Evolutionary conservation across 371 early-diverging fungal species (phyloP).

Genomic region (Ordospora colligata): DNA sequence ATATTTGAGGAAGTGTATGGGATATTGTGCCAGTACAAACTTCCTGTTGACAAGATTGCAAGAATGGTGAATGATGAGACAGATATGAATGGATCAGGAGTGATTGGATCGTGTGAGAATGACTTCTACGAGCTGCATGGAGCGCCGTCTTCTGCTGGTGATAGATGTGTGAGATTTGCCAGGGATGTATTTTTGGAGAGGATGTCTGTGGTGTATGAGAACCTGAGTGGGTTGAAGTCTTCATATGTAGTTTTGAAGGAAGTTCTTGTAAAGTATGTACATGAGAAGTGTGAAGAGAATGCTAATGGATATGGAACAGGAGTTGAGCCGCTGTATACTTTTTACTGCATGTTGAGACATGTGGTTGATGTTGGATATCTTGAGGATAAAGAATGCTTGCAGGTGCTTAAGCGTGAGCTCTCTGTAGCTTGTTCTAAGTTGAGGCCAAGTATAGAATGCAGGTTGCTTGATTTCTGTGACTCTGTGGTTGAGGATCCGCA

Average conservation of each 20-base stretch:
- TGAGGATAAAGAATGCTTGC: background rate
- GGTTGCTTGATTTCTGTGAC: constrained; percentile 21
- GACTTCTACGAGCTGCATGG: constrained; percentile 1
- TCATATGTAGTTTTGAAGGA: background rate
- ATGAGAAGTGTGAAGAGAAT: background rate
- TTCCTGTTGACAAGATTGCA: constrained; percentile 21
- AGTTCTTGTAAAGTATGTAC: constrained; percentile 14
- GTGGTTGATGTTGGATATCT: constrained; percentile 33
- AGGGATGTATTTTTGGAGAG: background rate
- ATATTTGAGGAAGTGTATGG: constrained; percentile 10
- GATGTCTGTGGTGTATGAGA: background rate
- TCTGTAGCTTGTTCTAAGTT: background rate
- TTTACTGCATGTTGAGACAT: constrained; percentile 14
- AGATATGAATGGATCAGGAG: background rate
- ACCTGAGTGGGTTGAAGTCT: background rate
- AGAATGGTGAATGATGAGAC: background rate
- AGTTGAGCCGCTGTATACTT: constrained; percentile 25
- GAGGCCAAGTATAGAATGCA: constrained; percentile 3
- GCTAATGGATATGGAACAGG: constrained; percentile 4
- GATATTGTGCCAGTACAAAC: constrained; percentile 12
- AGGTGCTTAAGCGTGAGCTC: background rate
- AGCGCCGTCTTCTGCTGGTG: background rate
- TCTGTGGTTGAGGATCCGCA: background rate
- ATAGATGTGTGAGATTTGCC: background rate
- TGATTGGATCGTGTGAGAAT: background rate